phyloP scores from a whole-genome alignment of 345 rosid species.

The Boechera stricta region DNA sequence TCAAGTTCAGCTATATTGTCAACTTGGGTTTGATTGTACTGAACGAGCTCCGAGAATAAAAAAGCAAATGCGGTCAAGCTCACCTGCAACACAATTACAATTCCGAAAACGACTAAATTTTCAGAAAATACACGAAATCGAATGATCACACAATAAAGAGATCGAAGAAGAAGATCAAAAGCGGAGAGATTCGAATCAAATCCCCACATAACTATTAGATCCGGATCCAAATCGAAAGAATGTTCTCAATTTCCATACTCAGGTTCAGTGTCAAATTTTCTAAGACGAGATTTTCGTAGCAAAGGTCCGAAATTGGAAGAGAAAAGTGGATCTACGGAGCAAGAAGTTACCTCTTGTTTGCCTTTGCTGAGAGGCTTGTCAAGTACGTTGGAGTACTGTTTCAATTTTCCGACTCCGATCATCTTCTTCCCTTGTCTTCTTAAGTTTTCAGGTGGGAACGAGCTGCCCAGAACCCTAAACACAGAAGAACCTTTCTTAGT shows the following conservation, averaged over 20 bases:
- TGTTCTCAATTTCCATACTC: constrained; percentile 27
- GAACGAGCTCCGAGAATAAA: constrained; percentile 88
- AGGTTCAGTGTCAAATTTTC: constrained; percentile 13
- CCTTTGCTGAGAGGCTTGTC: constrained; percentile 98
- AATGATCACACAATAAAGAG: constrained; percentile 5
- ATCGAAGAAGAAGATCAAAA: constrained; percentile 20
- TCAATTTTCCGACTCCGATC: constrained; percentile 96
- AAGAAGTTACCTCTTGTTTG: constrained; percentile 80
- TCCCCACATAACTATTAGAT: not conserved
- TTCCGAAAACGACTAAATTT: not conserved
- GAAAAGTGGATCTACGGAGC: constrained; percentile 19
- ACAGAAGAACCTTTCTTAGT: constrained; percentile 26
- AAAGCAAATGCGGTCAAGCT: constrained; percentile 63
- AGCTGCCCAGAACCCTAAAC: constrained; percentile 33
- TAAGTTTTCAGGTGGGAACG: not conserved
- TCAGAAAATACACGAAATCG: not conserved
- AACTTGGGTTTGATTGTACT: constrained; percentile 95
- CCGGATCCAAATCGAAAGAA: constrained; percentile 30
- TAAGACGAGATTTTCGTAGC: constrained; percentile 18
- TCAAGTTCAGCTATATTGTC: constrained; percentile 96
- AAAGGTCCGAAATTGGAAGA: constrained; percentile 5
- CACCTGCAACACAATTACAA: constrained; percentile 50
- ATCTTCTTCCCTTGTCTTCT: constrained; percentile 41
- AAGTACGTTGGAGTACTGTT: constrained; percentile 93
- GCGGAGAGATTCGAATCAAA: not conserved